phyloP scores from a whole-genome alignment of 1,139 yeast genomes.

The Diutina ranongensis region DNA sequence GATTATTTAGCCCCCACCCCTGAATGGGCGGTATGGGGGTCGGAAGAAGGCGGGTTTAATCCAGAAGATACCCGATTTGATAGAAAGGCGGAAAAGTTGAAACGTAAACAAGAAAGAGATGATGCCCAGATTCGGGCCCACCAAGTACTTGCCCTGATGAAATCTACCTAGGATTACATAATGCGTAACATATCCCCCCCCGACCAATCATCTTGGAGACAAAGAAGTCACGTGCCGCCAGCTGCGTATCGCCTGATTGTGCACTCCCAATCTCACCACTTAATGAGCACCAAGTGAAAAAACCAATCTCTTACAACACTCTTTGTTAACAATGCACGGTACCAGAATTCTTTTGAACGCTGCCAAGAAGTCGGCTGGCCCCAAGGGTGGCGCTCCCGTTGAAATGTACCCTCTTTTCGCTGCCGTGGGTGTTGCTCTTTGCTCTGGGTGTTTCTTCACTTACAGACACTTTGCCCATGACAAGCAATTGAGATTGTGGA shows the following conservation, averaged over 20 bases:
- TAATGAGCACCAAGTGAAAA: neutral
- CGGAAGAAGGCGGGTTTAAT: conserved; percentile 77
- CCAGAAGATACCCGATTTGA: conserved; percentile 69
- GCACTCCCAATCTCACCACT: neutral
- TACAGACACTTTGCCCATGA: conserved; percentile 64
- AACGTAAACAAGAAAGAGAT: conserved; percentile 33
- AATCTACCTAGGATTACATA: neutral
- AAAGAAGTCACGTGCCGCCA: neutral
- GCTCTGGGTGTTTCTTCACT: conserved; percentile 57
- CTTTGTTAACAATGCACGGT: conserved; percentile 38
- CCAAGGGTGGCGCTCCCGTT: conserved; percentile 41
- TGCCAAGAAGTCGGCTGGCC: conserved; percentile 25
- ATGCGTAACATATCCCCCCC: no score
- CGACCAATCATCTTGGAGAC: neutral
- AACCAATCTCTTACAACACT: neutral
- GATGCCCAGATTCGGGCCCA: conserved; percentile 6
- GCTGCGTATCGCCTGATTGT: neutral
- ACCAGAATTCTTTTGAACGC: conserved; percentile 41
- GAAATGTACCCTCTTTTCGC: conserved; percentile 67
- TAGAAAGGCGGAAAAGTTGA: conserved; percentile 54
- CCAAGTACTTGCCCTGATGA: neutral
- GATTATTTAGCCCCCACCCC: conserved; percentile 80
- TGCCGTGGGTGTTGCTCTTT: conserved; percentile 51
- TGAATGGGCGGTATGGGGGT: conserved; percentile 85
- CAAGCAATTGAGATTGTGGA: conserved; percentile 56